Evolutionary conservation across 1,284 basidiomycete species (phyloP).

Genomic region (Pseudozyma sp.): DNA sequence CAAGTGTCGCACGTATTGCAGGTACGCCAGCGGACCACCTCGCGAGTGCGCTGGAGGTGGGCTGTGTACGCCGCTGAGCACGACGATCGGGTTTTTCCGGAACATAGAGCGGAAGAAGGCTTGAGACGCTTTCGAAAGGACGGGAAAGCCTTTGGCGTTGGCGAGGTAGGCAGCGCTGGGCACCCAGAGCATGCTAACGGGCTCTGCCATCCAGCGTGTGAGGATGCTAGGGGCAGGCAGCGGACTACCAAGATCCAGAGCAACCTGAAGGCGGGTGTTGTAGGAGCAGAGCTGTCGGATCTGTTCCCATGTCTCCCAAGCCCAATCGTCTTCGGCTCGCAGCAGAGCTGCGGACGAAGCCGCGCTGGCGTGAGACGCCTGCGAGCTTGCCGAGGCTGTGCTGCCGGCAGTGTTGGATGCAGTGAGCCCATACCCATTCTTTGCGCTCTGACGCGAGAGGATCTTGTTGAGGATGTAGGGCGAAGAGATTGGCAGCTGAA

Average conservation of each 20-base stretch:
- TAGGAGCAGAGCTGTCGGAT: constrained; percentile 90
- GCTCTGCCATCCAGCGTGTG: constrained; percentile 90
- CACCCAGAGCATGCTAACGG: constrained; percentile 85
- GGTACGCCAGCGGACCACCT: constrained; percentile 87
- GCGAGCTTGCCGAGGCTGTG: constrained; percentile 37
- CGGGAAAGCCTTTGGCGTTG: constrained; percentile 96
- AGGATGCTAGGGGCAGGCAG: constrained; percentile 74
- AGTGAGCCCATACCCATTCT: constrained; percentile 25
- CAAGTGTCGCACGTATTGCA: constrained; percentile 76
- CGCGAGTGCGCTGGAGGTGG: constrained; percentile 70
- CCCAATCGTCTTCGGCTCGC: constrained; percentile 72
- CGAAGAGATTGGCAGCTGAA: constrained; percentile 65
- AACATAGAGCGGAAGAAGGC: constrained; percentile 55
- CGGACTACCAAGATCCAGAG: constrained; percentile 87
- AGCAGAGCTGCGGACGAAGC: constrained; percentile 74
- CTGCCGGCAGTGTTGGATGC: constrained; percentile 40
- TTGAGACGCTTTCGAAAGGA: constrained; percentile 80
- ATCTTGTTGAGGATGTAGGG: constrained; percentile 53
- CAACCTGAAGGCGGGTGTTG: constrained; percentile 79
- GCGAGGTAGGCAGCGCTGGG: constrained; percentile 92
- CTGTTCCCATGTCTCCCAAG: constrained; percentile 98
- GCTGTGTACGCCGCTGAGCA: constrained; percentile 53
- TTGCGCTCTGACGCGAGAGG: constrained; percentile 46
- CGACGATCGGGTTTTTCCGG: constrained; percentile 45
- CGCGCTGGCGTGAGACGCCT: constrained; percentile 39